Percentiles rank a stretch among this genome's conserved stretches.
These are phyloP conservation scores for Silene latifolia DNA, from an alignment of 148 eudicot species.

Conservation along the genomic window DNA sequence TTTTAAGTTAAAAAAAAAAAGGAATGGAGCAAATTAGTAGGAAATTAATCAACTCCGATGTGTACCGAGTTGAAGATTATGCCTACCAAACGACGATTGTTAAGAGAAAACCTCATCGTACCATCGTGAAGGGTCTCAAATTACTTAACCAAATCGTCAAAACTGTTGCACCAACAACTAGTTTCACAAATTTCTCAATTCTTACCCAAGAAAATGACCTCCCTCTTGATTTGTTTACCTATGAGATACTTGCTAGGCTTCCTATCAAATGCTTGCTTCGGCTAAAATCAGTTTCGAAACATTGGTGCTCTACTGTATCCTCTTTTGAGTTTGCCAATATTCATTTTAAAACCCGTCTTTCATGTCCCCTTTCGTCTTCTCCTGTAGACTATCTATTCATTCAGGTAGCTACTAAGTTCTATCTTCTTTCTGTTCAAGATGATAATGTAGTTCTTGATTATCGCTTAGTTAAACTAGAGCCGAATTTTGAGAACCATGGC, in stretches of 20 bases:
- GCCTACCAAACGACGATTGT: background rate
- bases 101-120: conserved; percentile 23
- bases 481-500: conserved; percentile 6
- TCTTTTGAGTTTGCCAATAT: conserved; percentile 26
- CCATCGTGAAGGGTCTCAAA: conserved; percentile 22
- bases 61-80: too few relatives aligned
- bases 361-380: background rate
- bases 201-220: background rate
- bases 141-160: conserved; percentile 2
- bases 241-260: conserved; percentile 19
- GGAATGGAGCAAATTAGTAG: conserved; percentile 7
- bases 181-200: background rate
- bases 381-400: conserved; percentile 24
- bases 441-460: conserved; percentile 19
- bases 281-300: conserved; percentile 17
- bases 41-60: background rate
- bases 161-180: background rate
- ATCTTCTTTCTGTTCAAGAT: conserved; percentile 21
- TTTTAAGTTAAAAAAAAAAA: background rate
- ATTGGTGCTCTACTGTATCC: conserved; percentile 18
- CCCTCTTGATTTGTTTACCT: conserved; percentile 17
- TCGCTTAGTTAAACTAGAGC: conserved; percentile 28
- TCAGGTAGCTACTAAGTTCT: conserved; percentile 19
- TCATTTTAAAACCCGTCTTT: conserved; percentile 3
- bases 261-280: conserved; percentile 17